Conservation (phyloP, 2,329 filamentous ascomycete genomes). For the Monosporascus sp. region DNA sequence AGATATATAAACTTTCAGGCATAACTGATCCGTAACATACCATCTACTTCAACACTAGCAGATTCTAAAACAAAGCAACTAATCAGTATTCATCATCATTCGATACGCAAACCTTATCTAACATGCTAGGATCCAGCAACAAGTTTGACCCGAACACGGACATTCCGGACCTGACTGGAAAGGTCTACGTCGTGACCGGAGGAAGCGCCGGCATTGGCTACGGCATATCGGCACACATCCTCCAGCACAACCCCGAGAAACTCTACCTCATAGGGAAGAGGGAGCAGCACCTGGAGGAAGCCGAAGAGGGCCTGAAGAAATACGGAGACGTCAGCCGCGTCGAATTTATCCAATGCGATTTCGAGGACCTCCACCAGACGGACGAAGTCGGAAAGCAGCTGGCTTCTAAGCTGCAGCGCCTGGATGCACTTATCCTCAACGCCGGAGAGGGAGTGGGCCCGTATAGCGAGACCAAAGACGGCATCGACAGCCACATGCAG, state of each 20-base stretch:
- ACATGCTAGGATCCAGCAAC: constrained; percentile 13
- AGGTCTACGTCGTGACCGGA: constrained; percentile 43
- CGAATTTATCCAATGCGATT: constrained; percentile 39
- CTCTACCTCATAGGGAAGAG: constrained; percentile 45
- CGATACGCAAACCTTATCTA: background rate
- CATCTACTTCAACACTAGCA: too few species aligned
- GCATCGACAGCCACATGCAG: constrained; percentile 31
- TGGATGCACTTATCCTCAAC: constrained; percentile 43
- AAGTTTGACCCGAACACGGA: constrained; percentile 17
- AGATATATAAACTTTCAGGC: too few species aligned
- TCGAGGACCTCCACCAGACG: constrained; percentile 39
- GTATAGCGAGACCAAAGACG: constrained; percentile 43
- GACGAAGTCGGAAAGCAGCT: constrained; percentile 38
- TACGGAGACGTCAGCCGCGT: constrained; percentile 40
- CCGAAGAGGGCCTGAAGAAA: constrained; percentile 33
- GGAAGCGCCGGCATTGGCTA: constrained; percentile 45
- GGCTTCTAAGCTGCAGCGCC: constrained; percentile 31
- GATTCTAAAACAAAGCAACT: background rate
- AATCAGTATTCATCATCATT: background rate
- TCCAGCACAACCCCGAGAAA: constrained; percentile 40
- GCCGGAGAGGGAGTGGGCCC: constrained; percentile 43
- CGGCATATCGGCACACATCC: constrained; percentile 45
- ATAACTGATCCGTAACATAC: too few species aligned
- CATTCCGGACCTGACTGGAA: constrained; percentile 13
- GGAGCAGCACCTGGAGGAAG: constrained; percentile 40